Percentiles rank a stretch among this genome's conserved stretches.
Conservation (phyloP, 192 early-diverging fungal species). For the Diversispora eburnea region DNA sequence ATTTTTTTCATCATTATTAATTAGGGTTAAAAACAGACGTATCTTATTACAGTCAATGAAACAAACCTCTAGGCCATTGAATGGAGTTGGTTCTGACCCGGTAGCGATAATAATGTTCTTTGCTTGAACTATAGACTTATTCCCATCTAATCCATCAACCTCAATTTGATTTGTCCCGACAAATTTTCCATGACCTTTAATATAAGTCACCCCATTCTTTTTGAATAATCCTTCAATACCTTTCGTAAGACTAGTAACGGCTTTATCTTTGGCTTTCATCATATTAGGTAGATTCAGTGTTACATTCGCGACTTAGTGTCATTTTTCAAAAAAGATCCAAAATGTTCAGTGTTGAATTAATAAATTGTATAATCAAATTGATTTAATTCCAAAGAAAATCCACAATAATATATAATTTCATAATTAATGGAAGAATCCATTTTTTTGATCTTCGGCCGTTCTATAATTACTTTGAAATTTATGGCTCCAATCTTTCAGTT, state of each 20-base stretch:
- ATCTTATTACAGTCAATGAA: background rate
- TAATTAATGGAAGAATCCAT: too few species aligned
- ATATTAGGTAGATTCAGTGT: constrained; percentile 82
- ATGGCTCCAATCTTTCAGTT: too few species aligned
- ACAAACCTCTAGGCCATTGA: constrained; percentile 82
- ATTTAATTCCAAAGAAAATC: too few species aligned
- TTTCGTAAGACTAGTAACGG: constrained; percentile 82
- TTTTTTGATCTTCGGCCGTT: too few species aligned
- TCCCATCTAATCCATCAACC: constrained; percentile 78
- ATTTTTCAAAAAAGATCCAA: background rate
- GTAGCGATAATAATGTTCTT: constrained; percentile 99
- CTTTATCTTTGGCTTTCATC: constrained; percentile 88
- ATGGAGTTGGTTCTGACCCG: constrained; percentile 88
- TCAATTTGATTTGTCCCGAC: constrained; percentile 73
- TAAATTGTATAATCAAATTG: too few species aligned
- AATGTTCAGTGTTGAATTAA: background rate
- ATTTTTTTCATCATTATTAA: constrained; percentile 1
- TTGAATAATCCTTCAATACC: constrained; percentile 95
- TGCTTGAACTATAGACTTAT: constrained; percentile 66
- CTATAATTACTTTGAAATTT: too few species aligned
- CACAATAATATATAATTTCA: too few species aligned
- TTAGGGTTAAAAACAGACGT: background rate
- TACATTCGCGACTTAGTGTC: constrained; percentile 65
- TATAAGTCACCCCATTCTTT: constrained; percentile 96
- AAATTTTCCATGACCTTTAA: constrained; percentile 89